Conservation (phyloP, 257 asterid species). For the Nicotiana attenuata region DNA sequence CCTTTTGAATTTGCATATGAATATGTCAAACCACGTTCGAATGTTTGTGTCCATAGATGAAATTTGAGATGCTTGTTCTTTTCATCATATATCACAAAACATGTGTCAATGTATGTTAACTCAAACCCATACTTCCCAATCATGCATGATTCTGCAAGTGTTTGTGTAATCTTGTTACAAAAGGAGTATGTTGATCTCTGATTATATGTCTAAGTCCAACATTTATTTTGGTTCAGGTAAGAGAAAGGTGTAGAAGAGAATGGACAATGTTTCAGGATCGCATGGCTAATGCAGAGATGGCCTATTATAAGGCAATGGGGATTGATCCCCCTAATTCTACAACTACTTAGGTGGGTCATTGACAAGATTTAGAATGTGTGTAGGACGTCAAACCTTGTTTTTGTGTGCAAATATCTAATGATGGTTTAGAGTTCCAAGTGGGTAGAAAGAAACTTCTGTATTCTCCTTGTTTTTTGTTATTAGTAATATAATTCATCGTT, state of each 20-base stretch:
- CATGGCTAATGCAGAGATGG: slow-evolving; percentile 59
- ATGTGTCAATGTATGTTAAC: background rate
- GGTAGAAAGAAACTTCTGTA: background rate
- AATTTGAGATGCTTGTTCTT: background rate
- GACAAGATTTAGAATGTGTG: background rate
- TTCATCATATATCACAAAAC: background rate
- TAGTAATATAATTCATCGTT: background rate
- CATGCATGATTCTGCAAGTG: background rate
- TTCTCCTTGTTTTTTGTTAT: background rate
- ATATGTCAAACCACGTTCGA: background rate
- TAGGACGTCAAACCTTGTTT: background rate
- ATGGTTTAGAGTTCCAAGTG: background rate
- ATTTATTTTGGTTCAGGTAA: slow-evolving; percentile 38
- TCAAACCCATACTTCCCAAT: background rate
- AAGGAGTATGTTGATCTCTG: background rate
- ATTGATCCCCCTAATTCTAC: slow-evolving; percentile 62
- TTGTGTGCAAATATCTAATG: slow-evolving; percentile 1
- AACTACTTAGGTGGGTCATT: slow-evolving; percentile 26
- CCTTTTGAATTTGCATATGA: background rate
- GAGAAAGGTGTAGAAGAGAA: slow-evolving; percentile 77
- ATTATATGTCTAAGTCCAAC: background rate
- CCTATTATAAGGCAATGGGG: slow-evolving; percentile 59
- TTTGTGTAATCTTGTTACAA: background rate
- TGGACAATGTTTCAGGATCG: slow-evolving; percentile 83
- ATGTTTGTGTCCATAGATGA: background rate